phyloP scores from a whole-genome alignment of 352 stramenopile species.

The Phytophthora cactorum region DNA sequence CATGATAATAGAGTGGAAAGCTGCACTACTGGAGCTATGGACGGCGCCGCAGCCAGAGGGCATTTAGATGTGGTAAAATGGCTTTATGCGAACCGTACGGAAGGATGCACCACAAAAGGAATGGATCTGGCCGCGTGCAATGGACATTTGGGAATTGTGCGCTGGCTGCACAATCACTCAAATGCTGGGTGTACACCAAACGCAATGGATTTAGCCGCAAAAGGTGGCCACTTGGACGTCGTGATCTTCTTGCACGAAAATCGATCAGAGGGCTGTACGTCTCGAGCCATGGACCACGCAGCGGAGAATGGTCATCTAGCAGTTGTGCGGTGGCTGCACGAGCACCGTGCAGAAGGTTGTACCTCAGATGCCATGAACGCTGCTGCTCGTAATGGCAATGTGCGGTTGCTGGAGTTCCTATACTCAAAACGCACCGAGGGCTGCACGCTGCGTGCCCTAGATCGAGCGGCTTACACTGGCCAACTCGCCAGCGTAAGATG shows the following conservation, averaged over 20 bases:
- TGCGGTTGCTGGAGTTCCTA: slow-evolving; percentile 32
- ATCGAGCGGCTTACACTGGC: slow-evolving; percentile 35
- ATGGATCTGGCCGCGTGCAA: not conserved
- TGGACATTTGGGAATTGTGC: slow-evolving; percentile 51
- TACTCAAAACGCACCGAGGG: slow-evolving; percentile 31
- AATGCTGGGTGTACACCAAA: slow-evolving; percentile 44
- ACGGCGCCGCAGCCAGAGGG: slow-evolving; percentile 40
- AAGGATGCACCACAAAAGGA: slow-evolving; percentile 48
- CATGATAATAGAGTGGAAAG: slow-evolving; percentile 28
- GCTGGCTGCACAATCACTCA: slow-evolving; percentile 51
- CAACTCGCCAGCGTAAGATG: slow-evolving; percentile 39
- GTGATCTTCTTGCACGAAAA: slow-evolving; percentile 49
- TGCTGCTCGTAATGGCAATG: not conserved
- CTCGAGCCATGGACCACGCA: slow-evolving; percentile 54
- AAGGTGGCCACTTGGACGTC: slow-evolving; percentile 40
- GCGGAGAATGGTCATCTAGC: slow-evolving; percentile 11
- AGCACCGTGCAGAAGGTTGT: not conserved
- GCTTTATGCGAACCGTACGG: slow-evolving; percentile 41
- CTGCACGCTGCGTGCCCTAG: slow-evolving; percentile 17
- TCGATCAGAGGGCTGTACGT: slow-evolving; percentile 44
- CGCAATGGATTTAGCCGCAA: slow-evolving; percentile 49
- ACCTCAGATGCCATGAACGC: not conserved
- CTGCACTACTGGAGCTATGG: slow-evolving; percentile 49
- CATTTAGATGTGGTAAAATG: slow-evolving; percentile 50
- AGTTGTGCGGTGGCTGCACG: not conserved